phyloP scores from a whole-genome alignment of 208 protist genomes.

The Histomonas meleagridis region DNA sequence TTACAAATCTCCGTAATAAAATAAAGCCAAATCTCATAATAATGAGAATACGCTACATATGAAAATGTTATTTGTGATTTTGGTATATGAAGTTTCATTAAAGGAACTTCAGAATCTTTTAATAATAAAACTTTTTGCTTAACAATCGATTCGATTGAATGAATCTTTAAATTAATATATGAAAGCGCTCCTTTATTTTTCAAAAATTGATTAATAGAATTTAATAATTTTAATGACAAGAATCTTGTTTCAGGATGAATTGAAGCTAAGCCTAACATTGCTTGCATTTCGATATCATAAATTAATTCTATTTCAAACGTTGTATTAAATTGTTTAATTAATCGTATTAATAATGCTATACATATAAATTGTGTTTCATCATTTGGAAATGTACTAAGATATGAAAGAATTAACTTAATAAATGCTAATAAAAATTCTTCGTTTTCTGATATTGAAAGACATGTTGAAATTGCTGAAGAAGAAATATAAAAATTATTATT shows the following conservation, averaged over 20 bases:
- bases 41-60: not conserved
- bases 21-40: not conserved
- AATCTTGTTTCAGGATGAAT: not conserved
- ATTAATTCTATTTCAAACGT: not conserved
- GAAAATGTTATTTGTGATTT: not conserved
- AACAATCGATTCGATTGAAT: not conserved
- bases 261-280: not conserved
- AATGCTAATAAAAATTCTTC: no score
- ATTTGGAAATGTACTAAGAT: not conserved
- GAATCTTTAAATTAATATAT: not conserved
- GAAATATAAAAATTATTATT: not conserved
- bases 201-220: not conserved
- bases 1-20: not conserved
- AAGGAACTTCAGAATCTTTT: not conserved
- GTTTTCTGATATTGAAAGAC: not conserved
- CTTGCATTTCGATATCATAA: not conserved
- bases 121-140: not conserved
- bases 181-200: not conserved
- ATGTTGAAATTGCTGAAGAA: not conserved
- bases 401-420: no score
- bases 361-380: constrained; percentile 12
- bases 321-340: not conserved
- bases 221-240: not conserved
- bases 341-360: not conserved
- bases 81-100: not conserved